phyloP scores from a whole-genome alignment of 352 stramenopile species.

The Phytophthora syringae region DNA sequence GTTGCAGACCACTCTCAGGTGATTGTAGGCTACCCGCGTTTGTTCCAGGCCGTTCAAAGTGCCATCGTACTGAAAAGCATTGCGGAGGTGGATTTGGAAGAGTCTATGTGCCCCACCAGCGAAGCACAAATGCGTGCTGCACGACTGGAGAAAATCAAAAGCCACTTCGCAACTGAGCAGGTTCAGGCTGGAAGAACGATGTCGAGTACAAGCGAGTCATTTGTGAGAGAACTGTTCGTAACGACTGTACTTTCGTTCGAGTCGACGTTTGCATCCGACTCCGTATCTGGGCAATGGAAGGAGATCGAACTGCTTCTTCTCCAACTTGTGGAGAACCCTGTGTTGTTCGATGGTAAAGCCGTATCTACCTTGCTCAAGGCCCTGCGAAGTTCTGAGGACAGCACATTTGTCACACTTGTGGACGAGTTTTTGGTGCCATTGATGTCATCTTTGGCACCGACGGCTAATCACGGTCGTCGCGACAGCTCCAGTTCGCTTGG shows the following conservation, averaged over 20 bases:
- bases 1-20: conserved; percentile 54
- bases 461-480: neutral
- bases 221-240: conserved; percentile 55
- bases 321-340: conserved; percentile 21
- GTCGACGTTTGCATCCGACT: conserved; percentile 41
- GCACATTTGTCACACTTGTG: conserved; percentile 37
- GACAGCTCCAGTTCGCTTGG: conserved; percentile 40
- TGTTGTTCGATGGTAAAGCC: conserved; percentile 23
- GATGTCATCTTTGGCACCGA: conserved; percentile 30
- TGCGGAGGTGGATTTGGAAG: conserved; percentile 63
- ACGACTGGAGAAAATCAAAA: conserved; percentile 58
- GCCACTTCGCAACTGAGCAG: conserved; percentile 44
- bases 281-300: conserved; percentile 27
- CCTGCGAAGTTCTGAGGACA: conserved; percentile 46
- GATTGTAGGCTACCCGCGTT: conserved; percentile 52
- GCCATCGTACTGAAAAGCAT: conserved; percentile 63
- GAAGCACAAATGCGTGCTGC: conserved; percentile 56
- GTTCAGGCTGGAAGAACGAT: conserved; percentile 25
- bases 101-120: conserved; percentile 61
- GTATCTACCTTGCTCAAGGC: conserved; percentile 36
- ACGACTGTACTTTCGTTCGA: conserved; percentile 66
- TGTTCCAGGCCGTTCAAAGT: conserved; percentile 68
- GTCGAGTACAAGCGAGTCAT: conserved; percentile 21
- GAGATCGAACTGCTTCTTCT: conserved; percentile 30
- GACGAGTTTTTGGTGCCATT: conserved; percentile 53